These are phyloP conservation scores for Alternaria metachromatica DNA, from an alignment of 2,329 filamentous ascomycete species.

Conservation along the genomic window DNA sequence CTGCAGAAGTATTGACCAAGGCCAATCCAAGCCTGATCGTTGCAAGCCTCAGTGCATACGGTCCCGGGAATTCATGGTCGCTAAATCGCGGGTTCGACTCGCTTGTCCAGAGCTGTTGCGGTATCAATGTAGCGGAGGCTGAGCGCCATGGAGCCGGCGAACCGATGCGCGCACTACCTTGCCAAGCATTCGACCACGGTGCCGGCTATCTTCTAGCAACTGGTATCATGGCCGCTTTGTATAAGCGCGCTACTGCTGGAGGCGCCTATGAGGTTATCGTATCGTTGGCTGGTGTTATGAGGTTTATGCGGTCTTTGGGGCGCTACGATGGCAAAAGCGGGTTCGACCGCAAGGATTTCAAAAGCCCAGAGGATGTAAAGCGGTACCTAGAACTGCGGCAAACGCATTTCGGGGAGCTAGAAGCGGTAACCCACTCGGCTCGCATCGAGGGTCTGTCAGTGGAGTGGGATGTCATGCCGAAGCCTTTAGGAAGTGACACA, in stretches of 20 bases:
- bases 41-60: constrained; percentile 63
- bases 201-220: constrained; percentile 63
- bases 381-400: constrained; percentile 54
- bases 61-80: constrained; percentile 56
- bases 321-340: constrained; percentile 56
- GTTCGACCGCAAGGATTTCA: constrained; percentile 51
- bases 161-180: constrained; percentile 55
- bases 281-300: constrained; percentile 63
- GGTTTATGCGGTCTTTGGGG: constrained; percentile 63
- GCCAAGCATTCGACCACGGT: constrained; percentile 64
- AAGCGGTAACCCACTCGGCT: constrained; percentile 58
- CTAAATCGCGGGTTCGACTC: constrained; percentile 62
- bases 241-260: constrained; percentile 54
- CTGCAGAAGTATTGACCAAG: constrained; percentile 46
- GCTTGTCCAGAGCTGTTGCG: constrained; percentile 62
- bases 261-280: constrained; percentile 62
- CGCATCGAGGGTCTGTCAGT: constrained; percentile 54
- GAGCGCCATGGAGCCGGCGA: constrained; percentile 52
- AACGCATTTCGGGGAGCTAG: constrained; percentile 57
- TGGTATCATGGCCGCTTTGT: constrained; percentile 60
- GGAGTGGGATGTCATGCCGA: constrained; percentile 62
- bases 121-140: constrained; percentile 64
- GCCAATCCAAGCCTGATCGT: constrained; percentile 56
- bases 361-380: constrained; percentile 36
- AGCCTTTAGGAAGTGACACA: constrained; percentile 56